Percentiles rank a stretch among this genome's conserved stretches.
These are phyloP conservation scores for Ensete ventricosum DNA, from an alignment of 176 grass and related monocot species.

Conservation along the genomic window DNA sequence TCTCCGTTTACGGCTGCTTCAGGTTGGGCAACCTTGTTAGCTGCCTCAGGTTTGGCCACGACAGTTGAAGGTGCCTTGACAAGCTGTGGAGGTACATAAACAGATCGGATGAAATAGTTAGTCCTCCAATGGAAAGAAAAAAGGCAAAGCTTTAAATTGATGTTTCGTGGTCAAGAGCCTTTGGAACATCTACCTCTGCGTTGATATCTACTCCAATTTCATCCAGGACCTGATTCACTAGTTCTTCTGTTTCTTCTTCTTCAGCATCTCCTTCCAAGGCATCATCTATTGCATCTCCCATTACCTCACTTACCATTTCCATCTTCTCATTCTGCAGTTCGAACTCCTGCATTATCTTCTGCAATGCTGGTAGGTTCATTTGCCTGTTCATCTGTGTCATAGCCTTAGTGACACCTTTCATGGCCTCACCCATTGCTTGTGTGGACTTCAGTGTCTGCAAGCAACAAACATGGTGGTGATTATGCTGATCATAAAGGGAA, in stretches of 20 bases:
- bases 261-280: constrained; percentile 15
- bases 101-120: neutral
- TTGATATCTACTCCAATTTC: constrained; percentile 17
- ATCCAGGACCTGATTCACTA: constrained; percentile 16
- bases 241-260: constrained; percentile 20
- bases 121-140: neutral
- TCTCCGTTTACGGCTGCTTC: constrained; percentile 1
- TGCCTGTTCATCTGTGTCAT: constrained; percentile 17
- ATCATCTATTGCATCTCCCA: constrained; percentile 20
- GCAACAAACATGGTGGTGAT: neutral
- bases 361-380: constrained; percentile 17
- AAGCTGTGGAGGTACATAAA: constrained; percentile 5
- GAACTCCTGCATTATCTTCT: constrained; percentile 22
- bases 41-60: constrained; percentile 3
- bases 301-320: constrained; percentile 22
- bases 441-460: constrained; percentile 18
- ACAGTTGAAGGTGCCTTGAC: constrained; percentile 10
- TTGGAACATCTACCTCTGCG: neutral
- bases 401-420: constrained; percentile 18
- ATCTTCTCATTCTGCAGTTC: constrained; percentile 20
- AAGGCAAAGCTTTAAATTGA: neutral
- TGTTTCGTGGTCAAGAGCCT: neutral
- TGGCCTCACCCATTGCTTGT: constrained; percentile 19
- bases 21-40: constrained; percentile 7
- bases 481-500: too few species aligned